Evolutionary conservation across 1,284 basidiomycete species (phyloP), one percentile per base, ranked within the genome.

Genomic region (Naganishia sp.): DNA sequence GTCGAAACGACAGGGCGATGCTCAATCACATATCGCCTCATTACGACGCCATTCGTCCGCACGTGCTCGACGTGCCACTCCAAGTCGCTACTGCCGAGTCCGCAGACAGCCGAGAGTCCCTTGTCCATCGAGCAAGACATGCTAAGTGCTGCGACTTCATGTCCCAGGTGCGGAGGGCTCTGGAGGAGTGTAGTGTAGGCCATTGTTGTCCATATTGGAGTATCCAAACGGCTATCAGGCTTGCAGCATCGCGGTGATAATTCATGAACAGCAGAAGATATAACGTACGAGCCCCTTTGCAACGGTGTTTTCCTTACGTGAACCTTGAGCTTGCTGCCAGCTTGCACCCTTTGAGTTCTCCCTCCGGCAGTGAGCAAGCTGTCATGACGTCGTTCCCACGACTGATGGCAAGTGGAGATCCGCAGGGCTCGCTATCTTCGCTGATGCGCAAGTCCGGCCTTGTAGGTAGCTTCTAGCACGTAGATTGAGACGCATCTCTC

Each of bases 121-220:
- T 50, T 31, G 57, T 61, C 57, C 11, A 51, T 61, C 21, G 57
- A 61, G 35, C 57, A 61, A 25, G 57, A 61, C 28, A 17, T 61
- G 46, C 28, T 61, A 11, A 10, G 32, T n/a, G 49, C 49, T 15
- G 57, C 57, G 11, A 51, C 35, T 21, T 61, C 47, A 3, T 61
- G 57, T 49, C 57, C 57, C 21, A 50, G 57, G 23, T 61, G 57
- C 23, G 57, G 57, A 17, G 57, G 57, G n/a, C 21, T 61, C 2
- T 61, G 57, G 57, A 50, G 57, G 42, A 39, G 57, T 51, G 57
- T 61, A 11, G 57, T 61, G 6, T 61, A 42, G 35, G 31, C 25
- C 18, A 47, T 9, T n/a, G 23, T 23, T n/a, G 7, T 18, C 23
- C 17, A 9, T 18, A 23, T n/a, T 47, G 9, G 13, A 45, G 42